Conservation (phyloP, 1,284 basidiomycete species). For the Ceratobasidium sp. region DNA sequence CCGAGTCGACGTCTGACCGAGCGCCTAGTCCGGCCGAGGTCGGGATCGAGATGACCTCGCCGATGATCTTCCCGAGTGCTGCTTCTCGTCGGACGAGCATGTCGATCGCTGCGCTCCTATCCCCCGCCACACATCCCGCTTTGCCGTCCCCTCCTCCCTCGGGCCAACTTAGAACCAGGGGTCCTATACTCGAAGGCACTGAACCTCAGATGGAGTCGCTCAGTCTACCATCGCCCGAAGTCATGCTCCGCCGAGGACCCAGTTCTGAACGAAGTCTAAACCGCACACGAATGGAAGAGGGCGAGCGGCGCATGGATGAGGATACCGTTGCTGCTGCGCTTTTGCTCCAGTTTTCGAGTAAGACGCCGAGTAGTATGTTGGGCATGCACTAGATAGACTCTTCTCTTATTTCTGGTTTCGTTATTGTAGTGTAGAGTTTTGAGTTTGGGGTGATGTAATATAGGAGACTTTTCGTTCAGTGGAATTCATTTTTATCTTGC, state of each 20-base stretch:
- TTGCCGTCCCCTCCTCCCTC: slow-evolving; percentile 38
- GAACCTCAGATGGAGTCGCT: slow-evolving; percentile 35
- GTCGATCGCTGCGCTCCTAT: slow-evolving; percentile 36
- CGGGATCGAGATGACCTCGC: not conserved
- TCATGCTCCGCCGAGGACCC: slow-evolving; percentile 16
- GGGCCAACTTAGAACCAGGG: not conserved
- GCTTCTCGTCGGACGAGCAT: slow-evolving; percentile 10
- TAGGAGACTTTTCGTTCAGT: not conserved
- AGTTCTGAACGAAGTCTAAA: not conserved
- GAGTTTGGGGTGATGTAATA: no score
- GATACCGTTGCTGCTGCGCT: slow-evolving; percentile 32
- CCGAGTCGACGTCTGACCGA: slow-evolving; percentile 7
- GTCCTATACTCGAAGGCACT: not conserved
- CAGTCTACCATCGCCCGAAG: slow-evolving; percentile 36
- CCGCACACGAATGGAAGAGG: not conserved
- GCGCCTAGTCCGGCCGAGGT: not conserved
- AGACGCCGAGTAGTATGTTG: slow-evolving; percentile 39
- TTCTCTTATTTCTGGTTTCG: not conserved
- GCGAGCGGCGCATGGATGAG: not conserved
- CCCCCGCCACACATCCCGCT: slow-evolving; percentile 8
- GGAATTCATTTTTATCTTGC: not conserved
- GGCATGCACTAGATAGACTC: slow-evolving; percentile 21
- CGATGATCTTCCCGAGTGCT: not conserved
- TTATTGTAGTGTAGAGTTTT: slow-evolving; percentile 10
- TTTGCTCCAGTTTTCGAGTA: slow-evolving; percentile 41